A percentile compares a stretch with the other conserved stretches of the same genome.
These are phyloP conservation scores for Gardenia jasminoides DNA, from an alignment of 257 asterid genomes.

Conservation along the genomic window DNA sequence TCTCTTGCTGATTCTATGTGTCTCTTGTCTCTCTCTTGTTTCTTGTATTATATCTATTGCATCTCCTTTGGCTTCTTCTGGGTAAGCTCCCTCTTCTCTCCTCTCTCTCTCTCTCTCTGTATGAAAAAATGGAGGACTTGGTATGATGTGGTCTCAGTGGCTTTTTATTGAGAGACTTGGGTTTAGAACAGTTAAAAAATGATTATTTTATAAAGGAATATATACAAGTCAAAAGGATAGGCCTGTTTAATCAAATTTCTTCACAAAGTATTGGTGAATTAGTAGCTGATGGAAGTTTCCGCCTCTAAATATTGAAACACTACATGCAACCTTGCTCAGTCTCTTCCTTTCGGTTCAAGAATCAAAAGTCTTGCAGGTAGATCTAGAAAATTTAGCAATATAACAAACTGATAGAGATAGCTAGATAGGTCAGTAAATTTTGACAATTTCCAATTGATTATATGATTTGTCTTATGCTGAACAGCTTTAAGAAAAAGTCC, in stretches of 20 bases:
- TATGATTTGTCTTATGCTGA: not conserved
- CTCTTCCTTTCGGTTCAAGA: slow-evolving; percentile 22
- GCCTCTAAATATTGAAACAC: slow-evolving; percentile 5
- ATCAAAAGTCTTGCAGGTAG: slow-evolving; percentile 8
- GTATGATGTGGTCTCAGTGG: slow-evolving; percentile 21
- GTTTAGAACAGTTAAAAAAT: slow-evolving; percentile 19
- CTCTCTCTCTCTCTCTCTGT: slow-evolving; percentile 22
- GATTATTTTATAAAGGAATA: slow-evolving; percentile 12
- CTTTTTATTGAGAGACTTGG: slow-evolving; percentile 31
- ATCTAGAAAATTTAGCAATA: not conserved
- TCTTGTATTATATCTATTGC: slow-evolving; percentile 9
- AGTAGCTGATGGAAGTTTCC: slow-evolving; percentile 23
- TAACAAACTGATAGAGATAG: slow-evolving; percentile 20
- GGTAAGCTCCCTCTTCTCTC: slow-evolving; percentile 20
- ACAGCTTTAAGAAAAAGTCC: not conserved
- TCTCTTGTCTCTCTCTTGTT: slow-evolving; percentile 9
- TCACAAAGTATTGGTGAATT: not conserved
- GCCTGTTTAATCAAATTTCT: slow-evolving; percentile 25
- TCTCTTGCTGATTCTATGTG: slow-evolving; percentile 18
- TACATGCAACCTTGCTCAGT: slow-evolving; percentile 9
- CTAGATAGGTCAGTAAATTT: slow-evolving; percentile 2
- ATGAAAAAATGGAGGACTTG: slow-evolving; percentile 10
- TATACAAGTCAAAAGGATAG: slow-evolving; percentile 44
- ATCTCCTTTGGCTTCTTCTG: slow-evolving; percentile 15
- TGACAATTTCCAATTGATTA: not conserved